Base-by-base conservation (phyloP, 2,329 filamentous ascomycete species). In the Pseudogymnoascus sp. region DNA sequence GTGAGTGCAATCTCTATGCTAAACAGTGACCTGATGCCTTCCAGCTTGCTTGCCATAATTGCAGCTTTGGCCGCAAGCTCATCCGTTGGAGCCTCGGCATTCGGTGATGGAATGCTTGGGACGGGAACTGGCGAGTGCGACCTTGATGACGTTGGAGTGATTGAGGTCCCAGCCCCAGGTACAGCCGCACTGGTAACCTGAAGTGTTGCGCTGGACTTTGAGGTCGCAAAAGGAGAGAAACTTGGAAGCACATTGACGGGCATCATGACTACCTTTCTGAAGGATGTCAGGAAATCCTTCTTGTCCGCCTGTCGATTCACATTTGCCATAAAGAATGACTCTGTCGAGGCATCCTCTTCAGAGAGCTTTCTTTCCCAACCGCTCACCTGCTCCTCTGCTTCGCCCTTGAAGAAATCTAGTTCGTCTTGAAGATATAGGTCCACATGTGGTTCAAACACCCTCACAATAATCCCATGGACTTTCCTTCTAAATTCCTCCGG, bases 261-360 rank as follows among this genome's bases (percentile, higher is more conserved):
- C 87, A 96, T 95, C 92, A 99, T 97, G 67, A 99, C 90, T 7
- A 99, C 94, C 75, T 97, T 97, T 72, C 92, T 97, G 80, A 99
- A 99, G 0, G 92, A 96, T 52, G 88, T 94, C 65, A 99, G 73
- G 70, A 99, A 99, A 73, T 99, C 94, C 68, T 92, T 91, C 77
- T 99, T 99, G 66, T 95, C 94, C 0, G 92, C 94, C 73, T 96
- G 92, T 25, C 94, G 84, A 72, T 93, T 97, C 71, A 97, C 86
- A 72, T 92, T 97, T 23, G 89, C 89, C 93, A 97, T 97, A 77
- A 92, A 94, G 72, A 95, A 96, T 0, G 90, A 94, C 75, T 99
- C 94, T 0, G 90, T 87, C 2, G 88, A 90, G 14, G 91, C 92
- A 67, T 96, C 92, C 75, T 97, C 90, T 69, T 96, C 93, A 0